Evolutionary conservation across 2,329 filamentous ascomycete species (phyloP), one percentile per base, ranked within the genome.

Genomic region (Neopestalotiopsis clavispora): DNA sequence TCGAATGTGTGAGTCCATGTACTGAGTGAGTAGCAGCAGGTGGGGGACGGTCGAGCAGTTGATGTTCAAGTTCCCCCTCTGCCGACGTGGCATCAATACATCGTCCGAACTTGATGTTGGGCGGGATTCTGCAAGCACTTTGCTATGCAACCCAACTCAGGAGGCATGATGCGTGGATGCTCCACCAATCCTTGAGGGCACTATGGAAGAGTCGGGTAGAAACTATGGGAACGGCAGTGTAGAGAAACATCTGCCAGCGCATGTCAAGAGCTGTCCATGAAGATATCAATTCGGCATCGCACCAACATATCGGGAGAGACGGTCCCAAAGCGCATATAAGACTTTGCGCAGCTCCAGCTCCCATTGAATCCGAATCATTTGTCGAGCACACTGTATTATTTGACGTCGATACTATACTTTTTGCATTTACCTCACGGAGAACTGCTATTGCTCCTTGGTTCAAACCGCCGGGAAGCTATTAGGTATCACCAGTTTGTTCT

Each of bases 51-150:
- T 72, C 71, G 68, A 74, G 70, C 73, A 73, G 74, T 73, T 71
- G 72, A 74, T 73, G 74, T 72, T 52, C 71, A 73, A 74, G 71
- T 69, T 72, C 10, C 72, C 70, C 68, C 72, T 56, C 66, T 42
- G 74, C 74, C 76, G 76, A 78, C 77, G 77, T 79, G 77, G 77
- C 77, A 78, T 74, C 73, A 75, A 74, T 72, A 72, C 71, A 77
- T 72, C 72, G 71, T 74, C 73, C 70, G 59, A 40, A 62, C 28
- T 62, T 40, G 59, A 62, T 38, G 59, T 62, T 62, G 59, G 59
- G 59, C 32, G 28, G 59, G 20, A 59, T 59, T 59, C 57, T 62
- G 59, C 59, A 40, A 62, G 59, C 59, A 62, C 59, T 38, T 72
- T 78, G 74, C 73, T 75, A 78, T 78, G 76, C 74, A 78, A 78